Evolutionary conservation across 768 basidiomycete species (phyloP).

Genomic region (Cystoderma amianthinum): DNA sequence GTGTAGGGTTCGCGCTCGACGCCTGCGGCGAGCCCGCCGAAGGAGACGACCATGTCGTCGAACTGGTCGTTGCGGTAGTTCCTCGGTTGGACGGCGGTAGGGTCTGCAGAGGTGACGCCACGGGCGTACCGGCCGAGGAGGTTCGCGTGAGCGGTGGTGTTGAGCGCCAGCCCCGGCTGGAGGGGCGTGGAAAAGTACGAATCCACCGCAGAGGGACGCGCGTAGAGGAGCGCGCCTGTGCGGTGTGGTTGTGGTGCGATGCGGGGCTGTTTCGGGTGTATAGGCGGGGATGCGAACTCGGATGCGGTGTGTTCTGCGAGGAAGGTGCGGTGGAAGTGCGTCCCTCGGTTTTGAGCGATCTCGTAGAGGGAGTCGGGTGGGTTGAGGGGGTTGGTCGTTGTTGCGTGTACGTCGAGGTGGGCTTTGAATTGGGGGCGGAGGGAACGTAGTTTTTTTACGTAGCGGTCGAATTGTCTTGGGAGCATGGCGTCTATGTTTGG

Average conservation of each 20-base stretch:
- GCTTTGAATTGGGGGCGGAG: constrained; percentile 49
- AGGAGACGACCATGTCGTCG: constrained; percentile 24
- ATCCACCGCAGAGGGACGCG: constrained; percentile 46
- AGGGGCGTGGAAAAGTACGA: constrained; percentile 40
- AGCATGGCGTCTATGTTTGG: constrained; percentile 60
- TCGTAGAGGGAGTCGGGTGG: constrained; percentile 11
- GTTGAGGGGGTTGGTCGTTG: constrained; percentile 11
- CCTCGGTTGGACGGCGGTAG: not conserved
- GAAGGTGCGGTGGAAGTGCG: constrained; percentile 27
- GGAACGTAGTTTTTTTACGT: constrained; percentile 51
- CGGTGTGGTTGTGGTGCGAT: constrained; percentile 66
- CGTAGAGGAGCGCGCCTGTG: constrained; percentile 56
- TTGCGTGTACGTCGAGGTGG: constrained; percentile 24
- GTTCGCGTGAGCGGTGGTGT: too few species aligned
- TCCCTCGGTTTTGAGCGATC: constrained; percentile 15
- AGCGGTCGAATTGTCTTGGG: constrained; percentile 45
- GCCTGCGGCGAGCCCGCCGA: constrained; percentile 34
- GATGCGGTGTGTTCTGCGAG: constrained; percentile 21
- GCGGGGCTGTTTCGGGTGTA: constrained; percentile 8
- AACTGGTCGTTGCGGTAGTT: not conserved
- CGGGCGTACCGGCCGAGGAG: too few species aligned
- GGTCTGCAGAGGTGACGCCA: not conserved
- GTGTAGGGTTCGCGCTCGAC: constrained; percentile 12
- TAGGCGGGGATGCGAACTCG: constrained; percentile 8
- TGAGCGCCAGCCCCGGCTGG: constrained; percentile 54